Conservation (phyloP, 2,329 filamentous ascomycete genomes). For the Aureobasidium uvarum region DNA sequence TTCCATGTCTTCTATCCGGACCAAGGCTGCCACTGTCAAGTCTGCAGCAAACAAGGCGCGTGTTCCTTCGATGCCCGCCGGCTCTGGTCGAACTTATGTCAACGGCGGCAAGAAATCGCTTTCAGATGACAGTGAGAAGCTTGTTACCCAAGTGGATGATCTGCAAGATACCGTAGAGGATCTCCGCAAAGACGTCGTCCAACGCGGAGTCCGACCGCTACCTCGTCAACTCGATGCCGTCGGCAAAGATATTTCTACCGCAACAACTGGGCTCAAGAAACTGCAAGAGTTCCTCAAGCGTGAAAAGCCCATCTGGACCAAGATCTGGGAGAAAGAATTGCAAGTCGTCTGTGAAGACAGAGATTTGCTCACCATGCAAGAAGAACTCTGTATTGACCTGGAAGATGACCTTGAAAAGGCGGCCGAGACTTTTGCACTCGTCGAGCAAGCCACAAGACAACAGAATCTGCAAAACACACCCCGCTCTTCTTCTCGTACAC, state of each 20-base stretch:
- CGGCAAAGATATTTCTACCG: constrained; percentile 77
- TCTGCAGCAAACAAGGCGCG: constrained; percentile 66
- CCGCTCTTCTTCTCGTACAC: constrained; percentile 24
- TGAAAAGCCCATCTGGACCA: constrained; percentile 97
- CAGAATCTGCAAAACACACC: constrained; percentile 70
- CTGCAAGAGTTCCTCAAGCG: constrained; percentile 88
- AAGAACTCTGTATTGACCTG: constrained; percentile 88
- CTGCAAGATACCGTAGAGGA: constrained; percentile 97
- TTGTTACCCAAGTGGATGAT: constrained; percentile 91
- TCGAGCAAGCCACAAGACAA: constrained; percentile 97
- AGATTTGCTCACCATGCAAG: constrained; percentile 92
- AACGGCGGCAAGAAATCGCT: constrained; percentile 83
- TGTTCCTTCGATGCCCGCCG: constrained; percentile 69
- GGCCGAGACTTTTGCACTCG: constrained; percentile 85
- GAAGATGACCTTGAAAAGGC: constrained; percentile 95
- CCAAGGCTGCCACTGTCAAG: constrained; percentile 80
- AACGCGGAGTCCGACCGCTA: constrained; percentile 84
- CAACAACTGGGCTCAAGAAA: constrained; percentile 85
- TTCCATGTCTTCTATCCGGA: constrained; percentile 79
- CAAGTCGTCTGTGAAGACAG: constrained; percentile 94
- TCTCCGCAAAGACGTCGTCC: constrained; percentile 92
- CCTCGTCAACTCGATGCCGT: constrained; percentile 87
- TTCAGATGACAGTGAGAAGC: constrained; percentile 79
- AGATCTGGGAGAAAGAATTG: constrained; percentile 98
- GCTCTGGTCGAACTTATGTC: constrained; percentile 82